Evolutionary conservation across 176 grass and related monocot genomes (phyloP).

Genomic region (Oryza coarctata): DNA sequence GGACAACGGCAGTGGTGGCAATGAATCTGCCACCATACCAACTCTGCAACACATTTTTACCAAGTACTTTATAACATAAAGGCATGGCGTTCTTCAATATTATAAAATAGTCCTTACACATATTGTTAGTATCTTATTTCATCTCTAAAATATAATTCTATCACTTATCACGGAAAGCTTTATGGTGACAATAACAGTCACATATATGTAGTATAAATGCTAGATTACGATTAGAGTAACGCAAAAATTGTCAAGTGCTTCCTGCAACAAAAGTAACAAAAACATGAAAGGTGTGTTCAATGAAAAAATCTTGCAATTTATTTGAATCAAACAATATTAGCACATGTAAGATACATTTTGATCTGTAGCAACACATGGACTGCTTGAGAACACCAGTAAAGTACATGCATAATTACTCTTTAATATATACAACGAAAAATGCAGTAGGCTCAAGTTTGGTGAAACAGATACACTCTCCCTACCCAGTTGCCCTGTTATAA

Average conservation of each 20-base stretch:
- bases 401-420: neutral
- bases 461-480: neutral
- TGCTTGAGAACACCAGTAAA: neutral
- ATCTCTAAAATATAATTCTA: neutral
- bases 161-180: neutral
- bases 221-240: neutral
- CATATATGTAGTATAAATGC: neutral
- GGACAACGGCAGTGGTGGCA: neutral
- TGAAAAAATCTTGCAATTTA: too few species aligned
- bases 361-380: too few species aligned
- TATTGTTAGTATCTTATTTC: neutral
- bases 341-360: too few species aligned
- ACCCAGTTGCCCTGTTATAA: constrained; percentile 9
- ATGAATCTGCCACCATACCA: neutral
- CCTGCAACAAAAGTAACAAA: too few species aligned
- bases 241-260: too few species aligned
- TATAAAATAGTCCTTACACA: too few species aligned
- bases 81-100: neutral
- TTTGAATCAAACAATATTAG: too few species aligned
- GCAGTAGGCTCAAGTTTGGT: neutral
- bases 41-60: neutral
- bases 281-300: too few species aligned
- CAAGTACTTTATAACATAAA: neutral
- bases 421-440: neutral
- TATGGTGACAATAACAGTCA: neutral